Percentiles rank a stretch among this genome's conserved stretches.
Evolutionary conservation across 805 yeast genomes (phyloP).

Genomic region (Hagleromyces aurorensis): DNA sequence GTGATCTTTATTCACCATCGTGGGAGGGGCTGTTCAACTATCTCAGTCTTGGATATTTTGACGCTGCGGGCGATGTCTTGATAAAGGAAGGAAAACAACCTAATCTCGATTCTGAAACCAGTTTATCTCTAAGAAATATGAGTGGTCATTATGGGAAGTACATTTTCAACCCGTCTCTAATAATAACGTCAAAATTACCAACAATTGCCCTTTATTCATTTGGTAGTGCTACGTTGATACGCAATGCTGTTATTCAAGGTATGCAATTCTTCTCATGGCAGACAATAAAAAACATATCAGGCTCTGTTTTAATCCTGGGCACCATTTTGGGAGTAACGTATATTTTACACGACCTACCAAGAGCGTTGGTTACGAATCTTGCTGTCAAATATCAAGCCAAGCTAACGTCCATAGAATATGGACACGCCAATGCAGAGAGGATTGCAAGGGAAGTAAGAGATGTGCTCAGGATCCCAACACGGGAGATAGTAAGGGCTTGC

Average conservation of each 20-base stretch:
- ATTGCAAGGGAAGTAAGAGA: constrained; percentile 74
- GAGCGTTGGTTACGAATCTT: constrained; percentile 78
- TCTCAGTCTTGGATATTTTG: no score
- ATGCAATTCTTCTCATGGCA: constrained; percentile 32
- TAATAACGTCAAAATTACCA: constrained; percentile 30
- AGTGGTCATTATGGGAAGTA: no score
- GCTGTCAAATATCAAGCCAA: constrained; percentile 61
- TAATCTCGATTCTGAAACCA: constrained; percentile 2
- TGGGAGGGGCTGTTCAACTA: constrained; percentile 46
- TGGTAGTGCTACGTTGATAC: constrained; percentile 36
- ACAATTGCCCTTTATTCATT: constrained; percentile 29
- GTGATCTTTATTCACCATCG: constrained; percentile 79
- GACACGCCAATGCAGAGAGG: constrained; percentile 68
- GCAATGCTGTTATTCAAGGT: constrained; percentile 32
- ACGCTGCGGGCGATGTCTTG: constrained; percentile 35
- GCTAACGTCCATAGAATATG: constrained; percentile 63
- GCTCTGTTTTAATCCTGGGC: constrained; percentile 46
- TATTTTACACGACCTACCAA: constrained; percentile 72
- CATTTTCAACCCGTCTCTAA: constrained; percentile 27
- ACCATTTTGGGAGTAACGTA: constrained; percentile 51
- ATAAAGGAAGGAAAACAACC: constrained; percentile 18
- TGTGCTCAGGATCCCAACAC: constrained; percentile 72
- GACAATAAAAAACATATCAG: constrained; percentile 38
- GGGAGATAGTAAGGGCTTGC: constrained; percentile 49
- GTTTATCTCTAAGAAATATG: constrained; percentile 18